Evolutionary conservation across 148 eudicot species (phyloP), one percentile per base, ranked within the genome.

Genomic region (Chenopodium berlandieri): DNA sequence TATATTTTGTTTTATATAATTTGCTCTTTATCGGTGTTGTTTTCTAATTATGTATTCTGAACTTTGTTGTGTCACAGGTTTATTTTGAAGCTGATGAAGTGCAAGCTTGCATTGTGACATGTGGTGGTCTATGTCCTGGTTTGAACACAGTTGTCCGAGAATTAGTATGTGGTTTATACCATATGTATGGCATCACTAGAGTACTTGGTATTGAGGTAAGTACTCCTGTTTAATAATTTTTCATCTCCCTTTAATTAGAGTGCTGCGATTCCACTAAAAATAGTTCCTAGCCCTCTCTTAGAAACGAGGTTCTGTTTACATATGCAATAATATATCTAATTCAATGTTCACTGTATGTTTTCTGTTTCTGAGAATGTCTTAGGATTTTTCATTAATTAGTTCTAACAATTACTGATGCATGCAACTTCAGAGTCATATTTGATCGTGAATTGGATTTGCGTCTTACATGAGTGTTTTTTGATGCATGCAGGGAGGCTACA

Each of bases 401-500:
- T 27, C 8, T n/a, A 37, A 2, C n/a, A 25, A 32, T 50, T 7
- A 20, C 27, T 47, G 46, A 44, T 47, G 63, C 50, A 31, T 19
- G 25, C 48, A 50, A 25, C 2, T 10, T 27, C 27, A 48, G 37
- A 4, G 22, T 52, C 37, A 46, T 74, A 16, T 5, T 50, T 7
- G 2, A 7, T 50, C 19, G 20, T 48, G 2, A 46, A 52, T 32
- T 44, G 66, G 30, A 48, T 48, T 44, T 47, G 47, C 11, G 9
- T 46, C 47, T 8, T 72, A 22, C 0, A 11, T 13, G 20, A 27
- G 4, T 81, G 37, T 73, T 71, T 65, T 40, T 23, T 60, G 46
- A 75, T 70, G 50, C 25, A 25, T 83, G 82, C 66, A 94, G 98
- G 98, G 97, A 81, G 98, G 98, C 74, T 94, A 92, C 78, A 90